These are phyloP conservation scores for Hypomyces perniciosus DNA, from an alignment of 2,329 filamentous ascomycete genomes.

Conservation along the genomic window DNA sequence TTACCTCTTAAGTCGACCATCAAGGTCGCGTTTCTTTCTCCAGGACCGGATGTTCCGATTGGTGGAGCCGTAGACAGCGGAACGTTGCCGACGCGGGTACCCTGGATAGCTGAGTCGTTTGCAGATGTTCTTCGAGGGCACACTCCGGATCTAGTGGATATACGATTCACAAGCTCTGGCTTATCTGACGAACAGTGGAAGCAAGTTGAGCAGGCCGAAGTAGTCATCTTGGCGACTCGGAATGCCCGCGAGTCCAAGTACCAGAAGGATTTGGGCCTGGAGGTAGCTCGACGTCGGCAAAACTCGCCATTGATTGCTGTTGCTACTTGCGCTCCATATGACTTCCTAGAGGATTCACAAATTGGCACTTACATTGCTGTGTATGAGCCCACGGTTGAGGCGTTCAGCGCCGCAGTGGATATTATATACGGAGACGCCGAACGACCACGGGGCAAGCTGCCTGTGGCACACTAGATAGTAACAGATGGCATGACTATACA, in stretches of 20 bases:
- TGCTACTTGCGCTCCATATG: constrained; percentile 22
- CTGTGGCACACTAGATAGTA: constrained; percentile 8
- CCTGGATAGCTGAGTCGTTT: constrained; percentile 20
- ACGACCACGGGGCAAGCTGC: constrained; percentile 14
- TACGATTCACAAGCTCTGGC: constrained; percentile 17
- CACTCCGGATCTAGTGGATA: constrained; percentile 13
- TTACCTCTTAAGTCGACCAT: constrained; percentile 15
- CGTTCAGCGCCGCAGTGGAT: constrained; percentile 17
- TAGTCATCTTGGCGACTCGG: constrained; percentile 21
- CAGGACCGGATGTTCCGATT: constrained; percentile 19
- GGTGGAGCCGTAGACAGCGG: constrained; percentile 21
- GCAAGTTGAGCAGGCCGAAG: constrained; percentile 16
- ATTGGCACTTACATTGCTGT: constrained; percentile 19
- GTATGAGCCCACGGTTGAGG: constrained; percentile 23
- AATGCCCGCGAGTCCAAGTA: constrained; percentile 21
- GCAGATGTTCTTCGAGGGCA: constrained; percentile 15
- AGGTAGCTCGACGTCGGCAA: constrained; percentile 15
- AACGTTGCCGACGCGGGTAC: constrained; percentile 19
- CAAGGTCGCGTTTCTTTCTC: constrained; percentile 21
- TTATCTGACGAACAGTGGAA: constrained; percentile 16
- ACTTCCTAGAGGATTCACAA: constrained; percentile 19
- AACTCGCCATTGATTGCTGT: constrained; percentile 14
- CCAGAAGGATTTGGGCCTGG: constrained; percentile 17
- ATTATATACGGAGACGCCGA: constrained; percentile 16
- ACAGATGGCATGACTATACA: neutral